Base-by-base conservation (phyloP, 768 basidiomycete species). In the Phaffia tasmanica region DNA sequence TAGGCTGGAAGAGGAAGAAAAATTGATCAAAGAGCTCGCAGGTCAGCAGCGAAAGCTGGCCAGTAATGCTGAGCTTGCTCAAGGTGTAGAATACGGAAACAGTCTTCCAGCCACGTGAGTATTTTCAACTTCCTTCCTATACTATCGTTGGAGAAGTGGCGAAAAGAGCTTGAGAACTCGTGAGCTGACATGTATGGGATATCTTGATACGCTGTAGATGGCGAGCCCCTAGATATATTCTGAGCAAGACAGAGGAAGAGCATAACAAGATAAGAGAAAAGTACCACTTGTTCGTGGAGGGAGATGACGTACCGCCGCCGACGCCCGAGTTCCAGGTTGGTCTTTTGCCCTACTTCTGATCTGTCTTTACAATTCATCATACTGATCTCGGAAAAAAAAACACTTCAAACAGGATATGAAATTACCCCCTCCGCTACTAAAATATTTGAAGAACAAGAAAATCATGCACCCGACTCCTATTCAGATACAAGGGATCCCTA, bases 401-500 rank as follows among this genome's bases (percentile, higher is more conserved):
- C 35, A 11, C 50, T 32, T 1, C 27, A 70, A 49, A 67, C 67
- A 93, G 88, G 94, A 98, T 74, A 99, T 99, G 95, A 98, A 97
- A 80, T 85, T 99, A n/a, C 95, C 94, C 8, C 82, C 82, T 50
- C 81, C 86, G 2, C 84, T 98, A 54, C 78, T 98, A 11, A 83
- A 88, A 66, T 86, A 86, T 75, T 81, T 99, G 57, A 86, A 85
- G 75, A 81, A 83, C 42, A 91, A 92, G 66, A 86, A 88, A 57
- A 99, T 99, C 73, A 80, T 80, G 2, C 80, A 79, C 48, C 95
- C 95, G 0, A 92, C 95, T 2, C 95, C 95, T 1, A 99, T 99
- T 72, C 95, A 99, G 75, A 80, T 97, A 21, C 95, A 98, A 78
- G 95, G 95, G 27, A 86, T 99, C 65, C 93, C 95, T 2, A 87